A percentile compares a stretch with the other conserved stretches of the same genome.
Evolutionary conservation across 768 basidiomycete species (phyloP).

Genomic region (Exsudoporus frostii): DNA sequence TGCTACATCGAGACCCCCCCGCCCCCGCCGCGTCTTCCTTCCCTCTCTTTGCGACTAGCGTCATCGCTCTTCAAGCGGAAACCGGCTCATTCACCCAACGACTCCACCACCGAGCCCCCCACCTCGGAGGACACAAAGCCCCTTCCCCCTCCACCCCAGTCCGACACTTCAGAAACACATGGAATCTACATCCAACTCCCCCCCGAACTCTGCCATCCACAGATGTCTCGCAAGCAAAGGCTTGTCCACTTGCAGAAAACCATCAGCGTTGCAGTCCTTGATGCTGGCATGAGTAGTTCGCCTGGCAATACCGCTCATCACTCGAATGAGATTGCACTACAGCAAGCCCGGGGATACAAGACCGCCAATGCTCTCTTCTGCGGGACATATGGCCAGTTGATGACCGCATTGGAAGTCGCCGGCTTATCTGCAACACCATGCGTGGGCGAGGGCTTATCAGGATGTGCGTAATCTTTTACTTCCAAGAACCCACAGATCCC

Average conservation of each 20-base stretch:
- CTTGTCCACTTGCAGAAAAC: constrained; percentile 32
- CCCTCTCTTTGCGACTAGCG: constrained; percentile 18
- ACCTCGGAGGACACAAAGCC: constrained; percentile 10
- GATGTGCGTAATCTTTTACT: constrained; percentile 25
- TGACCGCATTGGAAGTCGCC: constrained; percentile 36
- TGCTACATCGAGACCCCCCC: constrained; percentile 27
- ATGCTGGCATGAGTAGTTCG: constrained; percentile 40
- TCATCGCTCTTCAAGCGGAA: constrained; percentile 28
- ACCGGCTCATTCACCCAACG: neutral
- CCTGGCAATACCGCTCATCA: constrained; percentile 12
- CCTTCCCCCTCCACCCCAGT: constrained; percentile 16
- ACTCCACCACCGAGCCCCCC: neutral
- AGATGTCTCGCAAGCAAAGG: constrained; percentile 20
- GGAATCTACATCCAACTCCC: constrained; percentile 29
- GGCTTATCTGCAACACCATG: constrained; percentile 36
- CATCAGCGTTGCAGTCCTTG: constrained; percentile 36
- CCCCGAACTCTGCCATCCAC: neutral
- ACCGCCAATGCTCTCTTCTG: constrained; percentile 35
- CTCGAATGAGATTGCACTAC: neutral
- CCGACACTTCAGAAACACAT: constrained; percentile 4
- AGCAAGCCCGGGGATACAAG: constrained; percentile 11
- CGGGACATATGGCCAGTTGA: constrained; percentile 43
- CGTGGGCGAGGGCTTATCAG: constrained; percentile 25
- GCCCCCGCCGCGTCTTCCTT: constrained; percentile 5
- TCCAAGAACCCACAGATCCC: neutral